Evolutionary conservation across 2,329 filamentous ascomycete genomes (phyloP), one percentile per base, ranked within the genome.

Genomic region (Acrodontium crateriforme): DNA sequence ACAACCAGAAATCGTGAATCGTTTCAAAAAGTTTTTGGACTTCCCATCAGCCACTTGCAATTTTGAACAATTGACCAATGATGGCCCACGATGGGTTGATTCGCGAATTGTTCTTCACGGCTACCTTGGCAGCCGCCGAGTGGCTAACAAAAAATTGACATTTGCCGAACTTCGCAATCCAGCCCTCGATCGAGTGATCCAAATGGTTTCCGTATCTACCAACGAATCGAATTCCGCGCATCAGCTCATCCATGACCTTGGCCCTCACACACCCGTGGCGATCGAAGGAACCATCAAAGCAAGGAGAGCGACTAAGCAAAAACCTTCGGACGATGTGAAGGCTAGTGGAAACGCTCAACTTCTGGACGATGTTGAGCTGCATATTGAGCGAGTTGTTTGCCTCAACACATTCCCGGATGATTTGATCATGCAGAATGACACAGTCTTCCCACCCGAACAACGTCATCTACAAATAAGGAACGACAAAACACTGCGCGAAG

Each of bases 391-490:
- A 3, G 65, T 92, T 6, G 60, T 70, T 23, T 65, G 70, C 27
- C 63, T 94, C 3, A 87, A 87, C 41, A 57, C 67, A 1, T 82
- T 91, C 30, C 72, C 79, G 1, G 69, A 69, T 23, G 71, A 85
- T 37, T 73, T 92, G 31, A 75, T 89, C 34, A 71, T 91, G 36
- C 79, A 77, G 2, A 60, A 73, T 10, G 74, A 78, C 25, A 79
- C 78, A 2, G 65, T 74, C 0, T 93, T 89, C 45, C 67, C 78
- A 0, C 71, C 75, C 0, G 69, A 79, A 26, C 69, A 78, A 32
- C 74, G 89, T 13, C 81, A 95, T 53, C 58, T 94, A 11, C 84
- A 95, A 43, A 65, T 98, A 24, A 74, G 85, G 16, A 87, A 81
- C 29, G 74, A 84, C 30, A 52, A 58, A 6, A 56, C 67, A 12